Percentiles rank a stretch among this genome's conserved stretches.
Evolutionary conservation across 139 green algal genomes (phyloP).

Genomic region (Microglena sp.): DNA sequence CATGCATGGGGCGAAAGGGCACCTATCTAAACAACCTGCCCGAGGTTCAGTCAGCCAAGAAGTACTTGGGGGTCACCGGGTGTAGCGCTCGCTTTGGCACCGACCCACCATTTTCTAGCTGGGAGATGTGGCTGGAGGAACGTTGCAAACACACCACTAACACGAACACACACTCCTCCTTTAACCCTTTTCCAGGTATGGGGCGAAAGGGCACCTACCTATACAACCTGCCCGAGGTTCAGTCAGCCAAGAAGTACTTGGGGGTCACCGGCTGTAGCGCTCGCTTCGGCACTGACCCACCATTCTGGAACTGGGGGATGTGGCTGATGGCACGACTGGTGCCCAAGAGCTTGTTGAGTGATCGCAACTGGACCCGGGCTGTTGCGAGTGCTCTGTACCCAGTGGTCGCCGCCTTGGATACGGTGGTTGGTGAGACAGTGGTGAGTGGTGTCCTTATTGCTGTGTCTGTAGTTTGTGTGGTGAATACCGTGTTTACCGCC

Average conservation of each 20-base stretch:
- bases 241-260: slow-evolving; percentile 50
- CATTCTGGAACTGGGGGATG: slow-evolving; percentile 93
- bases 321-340: slow-evolving; percentile 58
- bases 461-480: no score
- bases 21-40: slow-evolving; percentile 80
- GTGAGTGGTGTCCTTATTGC: no score
- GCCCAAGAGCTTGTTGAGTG: slow-evolving; percentile 40
- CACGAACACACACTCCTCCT: no score
- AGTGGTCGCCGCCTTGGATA: no score
- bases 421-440: no score
- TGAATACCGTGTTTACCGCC: no score
- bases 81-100: slow-evolving; percentile 88
- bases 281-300: slow-evolving; percentile 85
- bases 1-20: slow-evolving; percentile 33
- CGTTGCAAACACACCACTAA: no score
- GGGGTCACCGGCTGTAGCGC: slow-evolving; percentile 73
- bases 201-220: slow-evolving; percentile 57
- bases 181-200: slow-evolving; percentile 25
- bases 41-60: slow-evolving; percentile 53
- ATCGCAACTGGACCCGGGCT: no score
- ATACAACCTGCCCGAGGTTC: slow-evolving; percentile 81
- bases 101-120: no score
- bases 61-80: slow-evolving; percentile 59
- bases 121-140: no score
- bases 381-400: no score